phyloP scores from a whole-genome alignment of 768 basidiomycete species.

The Coprinopsis cinerea region DNA sequence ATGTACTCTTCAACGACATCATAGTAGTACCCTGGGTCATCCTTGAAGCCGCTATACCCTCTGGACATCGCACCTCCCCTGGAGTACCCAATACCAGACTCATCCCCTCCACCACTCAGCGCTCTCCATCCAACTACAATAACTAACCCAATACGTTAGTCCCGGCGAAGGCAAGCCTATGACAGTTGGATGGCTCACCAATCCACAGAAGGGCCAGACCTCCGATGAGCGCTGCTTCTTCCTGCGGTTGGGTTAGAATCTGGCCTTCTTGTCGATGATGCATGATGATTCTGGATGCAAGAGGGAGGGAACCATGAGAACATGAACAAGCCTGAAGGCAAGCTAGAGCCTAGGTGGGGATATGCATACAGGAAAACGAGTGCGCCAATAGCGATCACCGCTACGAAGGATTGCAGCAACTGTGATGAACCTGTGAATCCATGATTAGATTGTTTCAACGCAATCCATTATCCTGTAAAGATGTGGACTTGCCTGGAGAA shows the following conservation, averaged over 20 bases:
- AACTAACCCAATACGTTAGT: no score
- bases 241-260: constrained; percentile 62
- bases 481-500: constrained; percentile 33
- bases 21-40: not conserved
- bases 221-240: constrained; percentile 67
- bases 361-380: constrained; percentile 65
- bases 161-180: no score
- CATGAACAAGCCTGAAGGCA: no score
- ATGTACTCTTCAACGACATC: constrained; percentile 9
- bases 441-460: constrained; percentile 1
- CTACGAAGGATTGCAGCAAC: constrained; percentile 69
- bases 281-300: constrained; percentile 49
- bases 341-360: no score
- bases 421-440: constrained; percentile 50
- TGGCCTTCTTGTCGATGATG: constrained; percentile 60
- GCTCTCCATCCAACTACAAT: constrained; percentile 7
- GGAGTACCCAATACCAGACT: no score
- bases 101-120: constrained; percentile 1
- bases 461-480: not conserved
- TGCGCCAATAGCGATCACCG: constrained; percentile 58
- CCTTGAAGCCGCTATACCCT: no score
- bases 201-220: constrained; percentile 74
- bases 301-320: not conserved
- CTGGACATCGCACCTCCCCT: not conserved
- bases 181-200: constrained; percentile 41